Percentiles rank a stretch among this genome's conserved stretches.
These are phyloP conservation scores for Volutella citrinella DNA, from an alignment of 2,329 filamentous ascomycete species.

Conservation along the genomic window DNA sequence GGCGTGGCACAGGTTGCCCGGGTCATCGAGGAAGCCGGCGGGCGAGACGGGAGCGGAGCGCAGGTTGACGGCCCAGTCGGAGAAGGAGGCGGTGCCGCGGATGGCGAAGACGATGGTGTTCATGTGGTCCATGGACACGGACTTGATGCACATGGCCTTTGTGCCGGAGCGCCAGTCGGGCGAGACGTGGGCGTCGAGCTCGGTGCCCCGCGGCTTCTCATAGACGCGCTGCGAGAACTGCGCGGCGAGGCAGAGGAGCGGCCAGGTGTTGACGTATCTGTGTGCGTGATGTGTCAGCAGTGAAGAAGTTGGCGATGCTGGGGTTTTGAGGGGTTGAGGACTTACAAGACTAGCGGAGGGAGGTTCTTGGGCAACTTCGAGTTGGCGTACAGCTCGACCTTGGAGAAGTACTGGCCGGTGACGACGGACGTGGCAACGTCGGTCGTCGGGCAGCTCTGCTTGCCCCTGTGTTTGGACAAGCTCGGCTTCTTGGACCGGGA, in stretches of 20 bases:
- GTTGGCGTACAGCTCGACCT: conserved; percentile 77
- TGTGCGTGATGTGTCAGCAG: no score
- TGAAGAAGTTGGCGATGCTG: neutral
- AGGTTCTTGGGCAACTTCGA: conserved; percentile 68
- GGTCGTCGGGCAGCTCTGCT: conserved; percentile 2
- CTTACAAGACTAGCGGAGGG: conserved; percentile 64
- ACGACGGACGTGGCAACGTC: conserved; percentile 23
- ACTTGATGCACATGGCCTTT: conserved; percentile 84
- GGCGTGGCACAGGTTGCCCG: conserved; percentile 73
- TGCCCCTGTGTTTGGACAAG: conserved; percentile 14
- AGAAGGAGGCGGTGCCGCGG: conserved; percentile 73
- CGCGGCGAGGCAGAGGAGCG: conserved; percentile 73
- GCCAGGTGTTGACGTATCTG: conserved; percentile 72
- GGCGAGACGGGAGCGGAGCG: conserved; percentile 66
- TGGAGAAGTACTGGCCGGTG: conserved; percentile 64
- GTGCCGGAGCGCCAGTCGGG: conserved; percentile 72
- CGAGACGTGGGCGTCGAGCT: conserved; percentile 66
- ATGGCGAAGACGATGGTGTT: conserved; percentile 82
- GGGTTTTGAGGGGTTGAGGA: no score
- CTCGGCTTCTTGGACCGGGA: conserved; percentile 12
- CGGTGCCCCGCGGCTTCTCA: conserved; percentile 56
- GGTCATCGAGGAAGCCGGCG: conserved; percentile 70
- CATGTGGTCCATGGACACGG: conserved; percentile 72
- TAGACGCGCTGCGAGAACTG: conserved; percentile 77
- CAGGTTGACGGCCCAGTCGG: conserved; percentile 86